A percentile compares a stretch with the other conserved stretches of the same genome.
Conservation (phyloP, 768 basidiomycete species). For the Calocybe indica region DNA sequence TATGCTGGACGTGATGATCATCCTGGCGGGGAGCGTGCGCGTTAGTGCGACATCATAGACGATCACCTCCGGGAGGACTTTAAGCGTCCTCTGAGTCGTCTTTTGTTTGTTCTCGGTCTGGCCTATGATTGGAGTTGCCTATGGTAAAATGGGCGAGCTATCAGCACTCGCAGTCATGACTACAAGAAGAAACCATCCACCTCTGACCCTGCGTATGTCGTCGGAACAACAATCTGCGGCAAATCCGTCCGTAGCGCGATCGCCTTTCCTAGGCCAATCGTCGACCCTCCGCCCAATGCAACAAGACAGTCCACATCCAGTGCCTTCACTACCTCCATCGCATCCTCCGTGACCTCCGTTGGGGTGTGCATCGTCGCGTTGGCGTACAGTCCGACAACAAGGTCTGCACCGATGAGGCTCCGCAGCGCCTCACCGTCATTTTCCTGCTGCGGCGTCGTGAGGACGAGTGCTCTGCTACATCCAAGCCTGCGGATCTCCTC, state of each 20-base stretch:
- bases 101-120: constrained; percentile 33
- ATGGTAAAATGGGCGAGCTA: not conserved
- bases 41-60: constrained; percentile 36
- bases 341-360: constrained; percentile 27
- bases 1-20: constrained; percentile 30
- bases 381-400: constrained; percentile 26
- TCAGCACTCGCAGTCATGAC: not conserved
- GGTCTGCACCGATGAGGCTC: constrained; percentile 7
- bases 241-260: constrained; percentile 31
- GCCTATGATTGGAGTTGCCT: constrained; percentile 32
- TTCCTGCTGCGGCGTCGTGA: constrained; percentile 27
- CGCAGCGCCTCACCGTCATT: constrained; percentile 18
- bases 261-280: constrained; percentile 33
- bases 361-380: constrained; percentile 38
- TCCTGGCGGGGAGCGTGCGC: constrained; percentile 23
- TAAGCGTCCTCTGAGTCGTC: constrained; percentile 28
- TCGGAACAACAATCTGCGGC: constrained; percentile 33
- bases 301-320: constrained; percentile 29
- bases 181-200: constrained; percentile 7
- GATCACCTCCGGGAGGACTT: constrained; percentile 32
- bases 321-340: constrained; percentile 16
- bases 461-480: constrained; percentile 25
- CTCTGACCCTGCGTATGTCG: constrained; percentile 34
- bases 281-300: constrained; percentile 30
- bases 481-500: constrained; percentile 23